Evolutionary conservation across 805 yeast genomes (phyloP), one percentile per base, ranked within the genome.

Genomic region (Sugiyamaella valdiviana): DNA sequence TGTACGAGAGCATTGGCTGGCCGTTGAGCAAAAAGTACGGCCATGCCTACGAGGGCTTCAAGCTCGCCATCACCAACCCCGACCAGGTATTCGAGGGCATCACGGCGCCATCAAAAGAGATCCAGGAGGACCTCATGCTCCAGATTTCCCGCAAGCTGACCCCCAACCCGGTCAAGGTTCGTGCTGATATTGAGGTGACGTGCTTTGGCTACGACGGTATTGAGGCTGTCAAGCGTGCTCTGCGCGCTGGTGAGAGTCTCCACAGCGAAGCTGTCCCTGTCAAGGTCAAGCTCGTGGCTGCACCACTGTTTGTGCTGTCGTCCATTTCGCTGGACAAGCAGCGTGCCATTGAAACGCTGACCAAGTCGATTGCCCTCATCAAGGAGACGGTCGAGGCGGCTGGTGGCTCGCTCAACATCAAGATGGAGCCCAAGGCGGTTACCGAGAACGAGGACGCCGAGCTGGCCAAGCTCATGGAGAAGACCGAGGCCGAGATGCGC

Each of bases 401-500:
- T 48, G 95, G 88, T 46, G 99, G 99, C 64, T 78, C 80, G 50
- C 84, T 95, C 67, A 87, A 85, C 58, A 84, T 91, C 56, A 89
- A 95, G 47, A 91, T 91, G 97, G 91, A 95, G 61, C 98, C 99
- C 64, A 91, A 90, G 80, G 97, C 98, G 39, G 98, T 93, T 57
- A 89, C 97, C 49, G 98, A 96, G 52, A 86, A 93, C 52, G 99
- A 93, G 68, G 99, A 93, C 68, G 98, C 96, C 52, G 97, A 90
- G 72, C 79, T 93, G 64, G 95, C 89, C 70, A 96, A 95, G 52
- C 78, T 93, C 57, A 82, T 93, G 79, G 97, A 91, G 72, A 79
- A 86, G 65, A 86, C 88, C 66, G 97, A 88, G 73, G 76, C 83
- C 64, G 96, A 87, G 67, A 90, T 85, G 64, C 80, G 82, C 65